phyloP scores from a whole-genome alignment of 176 grass and related monocot species.

The Phoenix roebelenii region DNA sequence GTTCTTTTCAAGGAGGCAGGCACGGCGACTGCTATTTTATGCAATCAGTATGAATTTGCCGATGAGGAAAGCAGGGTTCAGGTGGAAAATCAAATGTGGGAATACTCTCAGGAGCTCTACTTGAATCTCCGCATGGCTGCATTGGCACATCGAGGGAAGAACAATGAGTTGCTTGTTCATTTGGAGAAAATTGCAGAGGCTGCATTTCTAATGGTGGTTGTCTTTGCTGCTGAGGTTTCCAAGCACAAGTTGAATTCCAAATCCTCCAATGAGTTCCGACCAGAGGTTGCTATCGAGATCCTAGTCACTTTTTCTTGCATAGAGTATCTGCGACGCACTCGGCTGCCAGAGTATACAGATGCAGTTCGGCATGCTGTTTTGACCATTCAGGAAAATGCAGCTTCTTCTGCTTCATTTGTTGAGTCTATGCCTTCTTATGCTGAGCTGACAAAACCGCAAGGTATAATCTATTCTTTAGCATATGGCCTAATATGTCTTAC shows the following conservation, averaged over 20 bases:
- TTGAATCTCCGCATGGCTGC: constrained; percentile 39
- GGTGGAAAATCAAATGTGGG: constrained; percentile 53
- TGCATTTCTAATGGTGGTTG: constrained; percentile 84
- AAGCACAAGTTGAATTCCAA: constrained; percentile 58
- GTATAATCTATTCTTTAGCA: constrained; percentile 18
- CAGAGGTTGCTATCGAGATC: constrained; percentile 52
- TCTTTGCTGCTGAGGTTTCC: constrained; percentile 51
- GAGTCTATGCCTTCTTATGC: constrained; percentile 67
- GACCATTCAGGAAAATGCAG: constrained; percentile 48
- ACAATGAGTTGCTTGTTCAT: constrained; percentile 32
- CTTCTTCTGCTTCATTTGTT: constrained; percentile 39
- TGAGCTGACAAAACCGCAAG: constrained; percentile 63
- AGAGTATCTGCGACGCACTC: constrained; percentile 68
- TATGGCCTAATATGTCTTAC: too few species aligned
- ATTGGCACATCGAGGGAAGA: constrained; percentile 35
- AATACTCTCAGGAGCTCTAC: constrained; percentile 60
- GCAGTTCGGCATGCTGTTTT: constrained; percentile 51
- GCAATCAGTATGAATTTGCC: constrained; percentile 66
- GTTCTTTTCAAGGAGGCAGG: constrained; percentile 80
- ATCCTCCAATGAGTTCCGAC: constrained; percentile 25
- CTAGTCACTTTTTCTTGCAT: constrained; percentile 78
- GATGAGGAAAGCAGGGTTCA: constrained; percentile 31
- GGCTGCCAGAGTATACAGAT: constrained; percentile 85
- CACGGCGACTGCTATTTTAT: constrained; percentile 51
- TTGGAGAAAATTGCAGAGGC: constrained; percentile 73